Conservation (phyloP, 2,329 filamentous ascomycete genomes). For the Daldinia sp. region DNA sequence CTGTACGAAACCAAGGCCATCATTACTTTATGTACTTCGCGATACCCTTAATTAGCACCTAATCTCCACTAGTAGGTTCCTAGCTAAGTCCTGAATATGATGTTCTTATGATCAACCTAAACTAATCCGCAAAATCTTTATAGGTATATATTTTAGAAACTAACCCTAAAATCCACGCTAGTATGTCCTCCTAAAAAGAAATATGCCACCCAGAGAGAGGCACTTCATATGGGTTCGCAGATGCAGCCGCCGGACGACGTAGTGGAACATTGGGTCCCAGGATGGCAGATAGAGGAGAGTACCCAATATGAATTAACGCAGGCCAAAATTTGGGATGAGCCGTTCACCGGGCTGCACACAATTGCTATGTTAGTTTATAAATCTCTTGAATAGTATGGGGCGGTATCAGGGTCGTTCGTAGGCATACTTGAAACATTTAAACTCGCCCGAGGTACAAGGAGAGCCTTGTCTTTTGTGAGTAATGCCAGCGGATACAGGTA, state of each 20-base stretch:
- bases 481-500: background rate
- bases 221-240: background rate
- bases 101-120: no score
- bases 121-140: no score
- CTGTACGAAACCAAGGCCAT: no score
- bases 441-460: slow-evolving; percentile 15
- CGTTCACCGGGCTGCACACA: slow-evolving; percentile 17
- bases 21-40: no score
- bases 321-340: slow-evolving; percentile 37
- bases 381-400: background rate
- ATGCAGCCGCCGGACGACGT: slow-evolving; percentile 4
- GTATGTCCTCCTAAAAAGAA: background rate
- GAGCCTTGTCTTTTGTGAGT: background rate
- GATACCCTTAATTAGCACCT: no score
- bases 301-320: slow-evolving; percentile 36
- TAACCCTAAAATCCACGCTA: background rate
- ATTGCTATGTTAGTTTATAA: background rate
- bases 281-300: slow-evolving; percentile 28
- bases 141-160: background rate
- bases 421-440: slow-evolving; percentile 30
- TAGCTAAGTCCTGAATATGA: no score
- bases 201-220: no score
- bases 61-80: no score
- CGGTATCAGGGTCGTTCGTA: background rate
- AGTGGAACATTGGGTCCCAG: slow-evolving; percentile 27